Percentiles rank a stretch among this genome's conserved stretches.
Evolutionary conservation across 2,329 filamentous ascomycete genomes (phyloP).

Genomic region (Penicillium fuscoglaucum): DNA sequence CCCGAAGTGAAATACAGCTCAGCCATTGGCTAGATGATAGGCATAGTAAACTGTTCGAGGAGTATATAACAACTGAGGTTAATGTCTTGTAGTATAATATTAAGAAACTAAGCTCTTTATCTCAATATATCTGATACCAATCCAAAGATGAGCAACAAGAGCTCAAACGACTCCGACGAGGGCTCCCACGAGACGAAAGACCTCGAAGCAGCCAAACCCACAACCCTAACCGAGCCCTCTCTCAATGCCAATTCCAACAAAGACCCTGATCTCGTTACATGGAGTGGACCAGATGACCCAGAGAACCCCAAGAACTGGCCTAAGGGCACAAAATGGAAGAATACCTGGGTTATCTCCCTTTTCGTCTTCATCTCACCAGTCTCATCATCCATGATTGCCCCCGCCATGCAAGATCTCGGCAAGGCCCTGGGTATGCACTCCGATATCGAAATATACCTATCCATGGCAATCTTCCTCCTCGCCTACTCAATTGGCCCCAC

Average conservation of each 20-base stretch:
- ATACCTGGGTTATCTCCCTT: not conserved
- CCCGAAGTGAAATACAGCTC: not conserved
- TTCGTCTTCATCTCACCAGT: slow-evolving; percentile 46
- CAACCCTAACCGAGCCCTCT: not conserved
- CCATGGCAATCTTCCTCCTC: slow-evolving; percentile 44
- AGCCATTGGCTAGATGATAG: not conserved
- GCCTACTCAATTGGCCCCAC: slow-evolving; percentile 53
- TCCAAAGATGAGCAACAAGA: not conserved
- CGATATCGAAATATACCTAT: slow-evolving; percentile 42
- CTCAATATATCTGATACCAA: not conserved
- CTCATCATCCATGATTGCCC: slow-evolving; percentile 57
- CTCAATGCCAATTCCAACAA: not conserved
- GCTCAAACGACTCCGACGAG: not conserved
- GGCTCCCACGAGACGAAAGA: not conserved
- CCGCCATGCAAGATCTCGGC: slow-evolving; percentile 51
- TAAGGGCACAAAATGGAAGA: slow-evolving; percentile 6
- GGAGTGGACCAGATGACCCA: slow-evolving; percentile 12
- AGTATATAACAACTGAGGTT: not conserved
- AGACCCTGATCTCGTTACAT: slow-evolving; percentile 8
- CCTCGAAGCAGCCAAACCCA: not conserved
- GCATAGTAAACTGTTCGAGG: not conserved
- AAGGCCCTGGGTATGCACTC: slow-evolving; percentile 52
- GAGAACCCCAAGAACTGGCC: slow-evolving; percentile 16
- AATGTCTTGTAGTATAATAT: not conserved
- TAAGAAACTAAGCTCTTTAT: not conserved